Evolutionary conservation across 345 rosid species (phyloP).

Genomic region (Sonneratia caseolaris): DNA sequence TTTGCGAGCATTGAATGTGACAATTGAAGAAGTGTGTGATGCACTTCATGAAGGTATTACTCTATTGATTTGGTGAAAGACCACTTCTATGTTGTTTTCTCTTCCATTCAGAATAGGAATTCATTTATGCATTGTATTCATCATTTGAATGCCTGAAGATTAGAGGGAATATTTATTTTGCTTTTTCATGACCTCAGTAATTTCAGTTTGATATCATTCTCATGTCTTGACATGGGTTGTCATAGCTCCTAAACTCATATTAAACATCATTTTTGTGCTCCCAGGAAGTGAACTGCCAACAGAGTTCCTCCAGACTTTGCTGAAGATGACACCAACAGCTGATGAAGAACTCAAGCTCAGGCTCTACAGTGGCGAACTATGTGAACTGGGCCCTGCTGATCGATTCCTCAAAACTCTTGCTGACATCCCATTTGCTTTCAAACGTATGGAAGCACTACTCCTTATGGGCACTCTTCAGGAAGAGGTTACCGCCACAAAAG

Average conservation of each 20-base stretch:
- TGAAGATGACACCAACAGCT: slow-evolving; percentile 88
- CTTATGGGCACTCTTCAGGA: slow-evolving; percentile 82
- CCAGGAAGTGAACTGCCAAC: slow-evolving; percentile 88
- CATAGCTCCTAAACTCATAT: background rate
- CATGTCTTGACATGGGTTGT: background rate
- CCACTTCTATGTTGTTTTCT: background rate
- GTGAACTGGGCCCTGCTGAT: slow-evolving; percentile 86
- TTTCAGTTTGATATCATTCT: too few relatives aligned
- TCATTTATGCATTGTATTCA: background rate
- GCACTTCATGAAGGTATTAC: slow-evolving; percentile 79
- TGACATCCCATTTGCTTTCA: slow-evolving; percentile 76
- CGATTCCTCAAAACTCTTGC: slow-evolving; percentile 75
- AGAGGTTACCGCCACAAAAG: slow-evolving; percentile 53
- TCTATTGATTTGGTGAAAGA: slow-evolving; percentile 2
- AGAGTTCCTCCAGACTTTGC: slow-evolving; percentile 66
- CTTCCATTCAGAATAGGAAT: background rate
- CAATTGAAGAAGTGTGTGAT: slow-evolving; percentile 82
- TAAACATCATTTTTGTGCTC: slow-evolving; percentile 21
- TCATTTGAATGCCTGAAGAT: too few relatives aligned
- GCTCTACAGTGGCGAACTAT: slow-evolving; percentile 58
- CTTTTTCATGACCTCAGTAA: too few relatives aligned
- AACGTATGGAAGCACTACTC: slow-evolving; percentile 73
- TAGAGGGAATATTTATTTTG: too few relatives aligned
- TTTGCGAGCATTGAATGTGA: slow-evolving; percentile 80
- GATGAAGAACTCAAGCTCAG: slow-evolving; percentile 98